Percentiles rank a stretch among this genome's conserved stretches.
These are phyloP conservation scores for Achlya hypogyna DNA, from an alignment of 352 stramenopile species.

Conservation along the genomic window DNA sequence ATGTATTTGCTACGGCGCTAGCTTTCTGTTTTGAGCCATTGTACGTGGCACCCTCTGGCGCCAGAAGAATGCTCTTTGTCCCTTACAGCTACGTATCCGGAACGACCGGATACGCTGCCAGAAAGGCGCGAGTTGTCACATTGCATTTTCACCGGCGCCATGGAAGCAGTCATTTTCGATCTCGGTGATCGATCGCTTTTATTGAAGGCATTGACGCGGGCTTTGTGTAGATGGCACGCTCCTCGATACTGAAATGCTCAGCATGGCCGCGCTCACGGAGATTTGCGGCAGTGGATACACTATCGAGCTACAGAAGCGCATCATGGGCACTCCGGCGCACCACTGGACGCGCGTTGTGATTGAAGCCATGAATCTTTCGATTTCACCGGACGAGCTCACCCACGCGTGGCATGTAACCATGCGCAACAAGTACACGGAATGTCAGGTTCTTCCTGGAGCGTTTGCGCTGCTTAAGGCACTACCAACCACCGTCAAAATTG, in stretches of 20 bases:
- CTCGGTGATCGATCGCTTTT: slow-evolving; percentile 22
- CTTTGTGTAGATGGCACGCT: slow-evolving; percentile 54
- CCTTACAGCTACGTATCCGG: no score
- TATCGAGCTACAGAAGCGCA: slow-evolving; percentile 57
- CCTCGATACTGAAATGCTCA: slow-evolving; percentile 72
- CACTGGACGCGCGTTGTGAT: slow-evolving; percentile 75
- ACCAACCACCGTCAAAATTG: slow-evolving; percentile 25
- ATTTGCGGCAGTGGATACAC: slow-evolving; percentile 52
- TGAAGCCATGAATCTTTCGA: slow-evolving; percentile 30
- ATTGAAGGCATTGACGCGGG: neutral
- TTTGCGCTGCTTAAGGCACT: slow-evolving; percentile 39
- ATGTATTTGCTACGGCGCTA: no score
- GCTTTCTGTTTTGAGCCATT: no score
- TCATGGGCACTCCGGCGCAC: slow-evolving; percentile 50
- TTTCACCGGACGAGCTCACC: slow-evolving; percentile 47
- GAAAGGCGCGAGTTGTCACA: neutral
- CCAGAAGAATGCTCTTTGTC: no score
- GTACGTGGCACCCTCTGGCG: no score
- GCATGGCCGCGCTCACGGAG: slow-evolving; percentile 44
- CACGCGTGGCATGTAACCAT: slow-evolving; percentile 55
- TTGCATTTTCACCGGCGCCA: neutral
- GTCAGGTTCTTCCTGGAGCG: slow-evolving; percentile 45
- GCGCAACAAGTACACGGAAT: slow-evolving; percentile 40
- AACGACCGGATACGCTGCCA: neutral
- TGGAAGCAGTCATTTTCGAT: slow-evolving; percentile 64